Evolutionary conservation across 2,329 filamentous ascomycete genomes (phyloP).

Genomic region (Colletotrichum incanum): DNA sequence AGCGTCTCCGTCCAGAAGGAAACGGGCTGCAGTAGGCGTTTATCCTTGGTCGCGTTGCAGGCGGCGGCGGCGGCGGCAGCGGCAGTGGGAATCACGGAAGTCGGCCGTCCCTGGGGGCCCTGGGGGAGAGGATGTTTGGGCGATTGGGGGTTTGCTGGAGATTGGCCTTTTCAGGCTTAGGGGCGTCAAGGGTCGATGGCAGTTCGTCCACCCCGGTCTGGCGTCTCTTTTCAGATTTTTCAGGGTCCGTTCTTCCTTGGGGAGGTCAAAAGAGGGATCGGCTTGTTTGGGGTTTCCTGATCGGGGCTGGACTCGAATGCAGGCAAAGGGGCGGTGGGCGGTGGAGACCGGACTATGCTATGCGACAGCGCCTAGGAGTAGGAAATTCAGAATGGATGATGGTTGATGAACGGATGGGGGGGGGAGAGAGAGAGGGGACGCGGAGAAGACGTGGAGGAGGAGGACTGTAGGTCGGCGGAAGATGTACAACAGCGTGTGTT

Average conservation of each 20-base stretch:
- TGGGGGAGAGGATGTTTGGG: neutral
- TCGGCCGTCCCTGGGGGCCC: conserved; percentile 12
- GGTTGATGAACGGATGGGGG: neutral
- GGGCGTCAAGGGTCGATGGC: conserved; percentile 17
- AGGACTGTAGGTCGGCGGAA: neutral
- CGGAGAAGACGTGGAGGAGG: neutral
- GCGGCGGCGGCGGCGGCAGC: conserved; percentile 8
- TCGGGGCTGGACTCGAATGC: conserved; percentile 20
- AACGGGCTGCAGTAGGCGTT: conserved; percentile 18
- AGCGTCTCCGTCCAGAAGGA: neutral
- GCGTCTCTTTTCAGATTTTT: conserved; percentile 27
- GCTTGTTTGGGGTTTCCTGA: conserved; percentile 26
- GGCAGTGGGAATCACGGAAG: conserved; percentile 26
- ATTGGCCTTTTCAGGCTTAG: conserved; percentile 35
- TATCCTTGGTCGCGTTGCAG: conserved; percentile 24
- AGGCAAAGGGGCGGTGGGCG: conserved; percentile 24
- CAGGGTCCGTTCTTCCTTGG: conserved; percentile 34
- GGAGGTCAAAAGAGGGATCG: conserved; percentile 27
- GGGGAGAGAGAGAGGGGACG: neutral
- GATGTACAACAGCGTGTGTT: neutral
- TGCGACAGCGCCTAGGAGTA: neutral
- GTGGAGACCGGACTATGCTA: neutral
- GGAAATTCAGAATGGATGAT: neutral
- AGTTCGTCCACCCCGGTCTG: conserved; percentile 33
- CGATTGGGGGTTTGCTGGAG: conserved; percentile 9